Evolutionary conservation across 257 asterid genomes (phyloP).

Genomic region (Nicotiana knightiana): DNA sequence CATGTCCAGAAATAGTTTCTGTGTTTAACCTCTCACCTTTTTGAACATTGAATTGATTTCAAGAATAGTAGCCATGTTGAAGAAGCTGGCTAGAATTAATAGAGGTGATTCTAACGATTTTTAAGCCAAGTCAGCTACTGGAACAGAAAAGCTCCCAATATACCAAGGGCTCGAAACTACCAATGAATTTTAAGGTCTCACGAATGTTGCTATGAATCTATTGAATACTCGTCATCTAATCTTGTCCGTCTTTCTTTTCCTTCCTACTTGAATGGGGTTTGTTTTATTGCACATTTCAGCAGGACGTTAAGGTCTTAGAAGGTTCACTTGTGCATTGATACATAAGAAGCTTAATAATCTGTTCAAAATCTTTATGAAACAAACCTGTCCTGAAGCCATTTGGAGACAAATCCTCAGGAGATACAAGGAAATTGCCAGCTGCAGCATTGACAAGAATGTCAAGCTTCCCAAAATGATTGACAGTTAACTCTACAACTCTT

Average conservation of each 20-base stretch:
- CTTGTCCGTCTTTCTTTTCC: neutral
- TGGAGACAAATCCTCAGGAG: conserved; percentile 88
- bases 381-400: conserved; percentile 88
- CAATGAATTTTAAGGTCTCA: neutral
- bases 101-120: neutral
- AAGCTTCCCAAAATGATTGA: conserved; percentile 71
- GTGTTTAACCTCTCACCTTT: neutral
- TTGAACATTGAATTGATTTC: neutral
- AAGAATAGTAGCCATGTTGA: neutral
- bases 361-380: neutral
- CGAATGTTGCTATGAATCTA: neutral
- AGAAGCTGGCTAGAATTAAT: neutral
- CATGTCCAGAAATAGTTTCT: neutral
- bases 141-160: neutral
- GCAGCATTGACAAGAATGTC: conserved; percentile 92
- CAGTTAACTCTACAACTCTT: conserved; percentile 68
- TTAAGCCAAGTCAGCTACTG: neutral
- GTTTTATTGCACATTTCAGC: neutral
- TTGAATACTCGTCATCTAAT: neutral
- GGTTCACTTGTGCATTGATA: neutral
- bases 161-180: neutral
- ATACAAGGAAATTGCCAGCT: conserved; percentile 84
- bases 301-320: neutral
- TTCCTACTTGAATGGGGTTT: neutral
- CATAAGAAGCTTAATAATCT: neutral